Conservation (phyloP, 495 filamentous ascomycete species). For the Xylaria grammica region DNA sequence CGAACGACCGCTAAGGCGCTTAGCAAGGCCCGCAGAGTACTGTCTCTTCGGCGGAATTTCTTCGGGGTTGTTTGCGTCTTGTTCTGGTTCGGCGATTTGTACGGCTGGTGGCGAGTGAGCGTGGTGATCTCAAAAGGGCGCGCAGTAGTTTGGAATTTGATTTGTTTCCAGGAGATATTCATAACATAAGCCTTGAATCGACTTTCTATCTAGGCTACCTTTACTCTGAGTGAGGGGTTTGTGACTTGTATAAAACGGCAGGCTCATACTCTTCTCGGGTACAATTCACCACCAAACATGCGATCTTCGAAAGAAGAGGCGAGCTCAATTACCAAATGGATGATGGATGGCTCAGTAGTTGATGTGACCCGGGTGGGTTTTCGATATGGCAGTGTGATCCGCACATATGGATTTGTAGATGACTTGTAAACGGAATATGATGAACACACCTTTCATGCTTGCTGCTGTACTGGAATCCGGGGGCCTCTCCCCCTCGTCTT, state of each 20-base stretch:
- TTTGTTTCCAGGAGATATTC: not conserved
- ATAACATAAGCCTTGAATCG: not conserved
- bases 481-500: constrained; percentile 45
- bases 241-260: not conserved
- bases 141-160: not conserved
- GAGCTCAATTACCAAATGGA: no score
- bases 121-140: constrained; percentile 6
- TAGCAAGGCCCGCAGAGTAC: constrained; percentile 46
- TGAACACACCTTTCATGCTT: constrained; percentile 50
- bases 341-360: not conserved
- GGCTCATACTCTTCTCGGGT: constrained; percentile 1
- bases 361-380: not conserved
- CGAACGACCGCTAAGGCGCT: constrained; percentile 48
- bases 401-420: not conserved
- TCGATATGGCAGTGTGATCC: not conserved
- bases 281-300: not conserved
- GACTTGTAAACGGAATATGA: constrained; percentile 11
- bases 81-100: constrained; percentile 54
- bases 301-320: no score
- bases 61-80: constrained; percentile 36
- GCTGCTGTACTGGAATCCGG: constrained; percentile 36
- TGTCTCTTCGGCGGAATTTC: constrained; percentile 50
- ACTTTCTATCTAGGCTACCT: not conserved
- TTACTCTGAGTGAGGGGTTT: not conserved
- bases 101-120: constrained; percentile 42